Conservation (phyloP, 495 filamentous ascomycete genomes). For the Aspergillus olivimuriae region DNA sequence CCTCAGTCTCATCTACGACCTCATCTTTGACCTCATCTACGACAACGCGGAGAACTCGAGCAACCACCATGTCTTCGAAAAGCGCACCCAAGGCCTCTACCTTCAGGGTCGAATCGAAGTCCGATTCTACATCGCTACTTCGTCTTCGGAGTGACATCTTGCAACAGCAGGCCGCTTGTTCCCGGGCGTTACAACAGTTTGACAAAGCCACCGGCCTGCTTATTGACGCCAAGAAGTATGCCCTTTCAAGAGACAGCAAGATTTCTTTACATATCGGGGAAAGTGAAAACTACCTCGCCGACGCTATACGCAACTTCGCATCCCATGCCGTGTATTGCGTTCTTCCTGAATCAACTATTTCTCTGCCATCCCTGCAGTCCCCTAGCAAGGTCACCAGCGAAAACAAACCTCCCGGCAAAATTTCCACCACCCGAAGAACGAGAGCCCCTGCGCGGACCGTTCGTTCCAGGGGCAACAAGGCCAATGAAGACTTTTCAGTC, state of each 20-base stretch:
- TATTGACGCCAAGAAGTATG: constrained; percentile 27
- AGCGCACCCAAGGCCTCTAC: constrained; percentile 25
- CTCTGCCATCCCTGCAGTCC: constrained; percentile 58
- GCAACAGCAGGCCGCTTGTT: constrained; percentile 54
- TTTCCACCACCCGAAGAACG: constrained; percentile 19
- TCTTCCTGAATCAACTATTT: constrained; percentile 85
- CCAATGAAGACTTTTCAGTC: constrained; percentile 32
- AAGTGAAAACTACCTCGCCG: constrained; percentile 44
- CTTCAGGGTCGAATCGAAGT: constrained; percentile 18
- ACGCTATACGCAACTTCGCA: constrained; percentile 61
- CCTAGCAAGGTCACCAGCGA: constrained; percentile 20
- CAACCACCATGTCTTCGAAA: constrained; percentile 23
- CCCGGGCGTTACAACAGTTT: constrained; percentile 32
- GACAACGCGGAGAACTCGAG: constrained; percentile 27
- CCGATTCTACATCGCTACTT: constrained; percentile 51
- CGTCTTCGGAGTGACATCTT: constrained; percentile 57
- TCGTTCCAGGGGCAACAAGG: constrained; percentile 26
- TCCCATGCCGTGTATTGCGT: constrained; percentile 81
- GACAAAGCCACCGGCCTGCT: constrained; percentile 31
- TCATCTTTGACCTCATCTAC: constrained; percentile 12
- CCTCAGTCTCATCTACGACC: constrained; percentile 14
- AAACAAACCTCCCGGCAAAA: constrained; percentile 11
- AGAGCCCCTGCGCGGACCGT: constrained; percentile 23
- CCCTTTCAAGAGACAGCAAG: constrained; percentile 31
- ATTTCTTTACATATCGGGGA: constrained; percentile 38